These are phyloP conservation scores for Halophytophthora batemanensis DNA, from an alignment of 352 stramenopile species.

Conservation along the genomic window DNA sequence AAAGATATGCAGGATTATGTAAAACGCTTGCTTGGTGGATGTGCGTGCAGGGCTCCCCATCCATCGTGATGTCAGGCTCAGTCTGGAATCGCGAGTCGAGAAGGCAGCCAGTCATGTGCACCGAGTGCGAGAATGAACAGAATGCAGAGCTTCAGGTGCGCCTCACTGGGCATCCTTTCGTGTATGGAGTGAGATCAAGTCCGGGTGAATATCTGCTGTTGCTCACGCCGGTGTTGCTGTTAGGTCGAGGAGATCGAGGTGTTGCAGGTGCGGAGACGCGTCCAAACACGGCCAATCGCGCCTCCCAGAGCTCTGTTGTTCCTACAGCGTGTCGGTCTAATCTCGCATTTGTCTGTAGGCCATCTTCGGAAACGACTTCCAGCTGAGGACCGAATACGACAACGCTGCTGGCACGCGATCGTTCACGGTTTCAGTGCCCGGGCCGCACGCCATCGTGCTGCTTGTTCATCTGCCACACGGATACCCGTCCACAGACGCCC, in stretches of 20 bases:
- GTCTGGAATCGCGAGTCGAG: too few relatives aligned
- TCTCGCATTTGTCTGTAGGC: conserved; percentile 20
- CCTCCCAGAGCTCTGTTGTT: too few relatives aligned
- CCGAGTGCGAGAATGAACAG: conserved; percentile 5
- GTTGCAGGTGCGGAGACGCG: conserved; percentile 41
- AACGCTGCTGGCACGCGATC: conserved; percentile 29
- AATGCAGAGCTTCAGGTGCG: conserved; percentile 58
- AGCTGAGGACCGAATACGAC: conserved; percentile 39
- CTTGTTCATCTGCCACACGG: conserved; percentile 52
- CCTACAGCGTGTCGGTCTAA: too few relatives aligned
- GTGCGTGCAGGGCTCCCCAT: too few relatives aligned
- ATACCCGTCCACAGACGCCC: conserved; percentile 51
- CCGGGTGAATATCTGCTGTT: background rate
- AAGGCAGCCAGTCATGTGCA: too few relatives aligned
- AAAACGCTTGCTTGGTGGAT: too few relatives aligned
- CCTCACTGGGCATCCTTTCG: background rate
- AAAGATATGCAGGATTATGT: too few relatives aligned
- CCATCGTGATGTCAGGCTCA: too few relatives aligned
- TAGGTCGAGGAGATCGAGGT: conserved; percentile 79
- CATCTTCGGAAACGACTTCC: conserved; percentile 59
- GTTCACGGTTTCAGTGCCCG: conserved; percentile 44
- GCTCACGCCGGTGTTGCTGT: background rate
- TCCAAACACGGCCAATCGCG: too few relatives aligned
- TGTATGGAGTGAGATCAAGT: background rate
- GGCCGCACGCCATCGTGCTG: conserved; percentile 49